Conservation (phyloP, 331 rosid species). For the Quercus lobata region DNA sequence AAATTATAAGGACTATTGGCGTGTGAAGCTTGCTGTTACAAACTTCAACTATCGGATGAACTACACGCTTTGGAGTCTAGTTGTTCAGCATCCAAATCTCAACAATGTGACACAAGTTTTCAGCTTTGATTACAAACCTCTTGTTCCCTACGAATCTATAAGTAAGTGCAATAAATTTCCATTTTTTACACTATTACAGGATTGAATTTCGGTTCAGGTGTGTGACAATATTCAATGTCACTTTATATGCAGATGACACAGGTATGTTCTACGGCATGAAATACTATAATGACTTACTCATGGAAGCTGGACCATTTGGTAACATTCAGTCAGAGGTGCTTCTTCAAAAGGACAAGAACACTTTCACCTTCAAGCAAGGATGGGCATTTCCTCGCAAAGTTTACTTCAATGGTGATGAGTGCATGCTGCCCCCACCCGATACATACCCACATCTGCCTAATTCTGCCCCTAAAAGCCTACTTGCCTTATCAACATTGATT, state of each 20-base stretch:
- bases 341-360: slow-evolving; percentile 63
- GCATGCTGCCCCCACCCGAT: slow-evolving; percentile 95
- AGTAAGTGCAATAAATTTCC: slow-evolving; percentile 45
- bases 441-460: slow-evolving; percentile 79
- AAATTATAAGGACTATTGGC: slow-evolving; percentile 88
- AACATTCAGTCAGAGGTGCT: slow-evolving; percentile 81
- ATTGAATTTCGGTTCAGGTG: neutral
- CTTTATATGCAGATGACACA: slow-evolving; percentile 67
- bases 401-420: slow-evolving; percentile 88
- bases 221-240: neutral
- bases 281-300: slow-evolving; percentile 66
- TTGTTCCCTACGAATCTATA: slow-evolving; percentile 66
- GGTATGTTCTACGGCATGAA: slow-evolving; percentile 91
- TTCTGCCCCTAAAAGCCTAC: slow-evolving; percentile 31
- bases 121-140: slow-evolving; percentile 88
- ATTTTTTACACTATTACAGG: neutral
- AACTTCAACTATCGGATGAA: slow-evolving; percentile 83
- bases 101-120: slow-evolving; percentile 88
- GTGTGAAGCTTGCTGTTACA: slow-evolving; percentile 74
- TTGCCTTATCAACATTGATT: slow-evolving; percentile 27
- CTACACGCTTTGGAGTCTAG: slow-evolving; percentile 81
- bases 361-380: slow-evolving; percentile 85
- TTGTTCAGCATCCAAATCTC: slow-evolving; percentile 89
- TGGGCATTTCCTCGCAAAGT: slow-evolving; percentile 94
- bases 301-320: slow-evolving; percentile 86